These are phyloP conservation scores for Hypoxylon rubiginosum DNA, from an alignment of 2,329 filamentous ascomycete species.

Conservation along the genomic window DNA sequence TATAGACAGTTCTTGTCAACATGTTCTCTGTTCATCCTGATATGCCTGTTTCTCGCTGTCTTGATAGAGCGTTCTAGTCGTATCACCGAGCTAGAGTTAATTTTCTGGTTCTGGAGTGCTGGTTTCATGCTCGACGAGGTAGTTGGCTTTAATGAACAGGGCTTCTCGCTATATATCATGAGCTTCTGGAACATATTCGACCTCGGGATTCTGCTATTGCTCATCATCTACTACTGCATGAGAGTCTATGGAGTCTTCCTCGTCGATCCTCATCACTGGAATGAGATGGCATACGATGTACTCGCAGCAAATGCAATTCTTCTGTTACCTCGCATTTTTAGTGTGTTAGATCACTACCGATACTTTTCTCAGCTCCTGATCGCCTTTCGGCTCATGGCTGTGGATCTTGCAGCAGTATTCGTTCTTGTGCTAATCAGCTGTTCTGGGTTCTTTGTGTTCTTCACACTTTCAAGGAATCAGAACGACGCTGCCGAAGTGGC, in stretches of 20 bases:
- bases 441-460: constrained; percentile 95
- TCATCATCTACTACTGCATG: constrained; percentile 91
- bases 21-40: constrained; percentile 84
- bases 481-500: constrained; percentile 81
- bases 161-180: constrained; percentile 96
- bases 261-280: constrained; percentile 79
- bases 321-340: constrained; percentile 91
- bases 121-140: constrained; percentile 98
- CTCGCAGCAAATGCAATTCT: constrained; percentile 91
- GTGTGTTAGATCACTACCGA: constrained; percentile 91
- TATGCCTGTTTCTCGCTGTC: constrained; percentile 88
- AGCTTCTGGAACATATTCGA: constrained; percentile 99
- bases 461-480: constrained; percentile 82
- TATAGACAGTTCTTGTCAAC: constrained; percentile 94
- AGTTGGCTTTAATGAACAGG: constrained; percentile 96
- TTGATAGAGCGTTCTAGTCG: constrained; percentile 79
- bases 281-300: constrained; percentile 92
- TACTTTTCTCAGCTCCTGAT: constrained; percentile 97
- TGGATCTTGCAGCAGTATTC: constrained; percentile 87
- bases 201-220: constrained; percentile 85
- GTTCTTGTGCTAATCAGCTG: constrained; percentile 88
- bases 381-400: constrained; percentile 93
- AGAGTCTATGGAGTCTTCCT: constrained; percentile 89
- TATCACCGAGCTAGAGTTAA: constrained; percentile 86
- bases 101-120: constrained; percentile 98